These are phyloP conservation scores for Podila epicladia DNA, from an alignment of 192 early-diverging fungal genomes.

Conservation along the genomic window DNA sequence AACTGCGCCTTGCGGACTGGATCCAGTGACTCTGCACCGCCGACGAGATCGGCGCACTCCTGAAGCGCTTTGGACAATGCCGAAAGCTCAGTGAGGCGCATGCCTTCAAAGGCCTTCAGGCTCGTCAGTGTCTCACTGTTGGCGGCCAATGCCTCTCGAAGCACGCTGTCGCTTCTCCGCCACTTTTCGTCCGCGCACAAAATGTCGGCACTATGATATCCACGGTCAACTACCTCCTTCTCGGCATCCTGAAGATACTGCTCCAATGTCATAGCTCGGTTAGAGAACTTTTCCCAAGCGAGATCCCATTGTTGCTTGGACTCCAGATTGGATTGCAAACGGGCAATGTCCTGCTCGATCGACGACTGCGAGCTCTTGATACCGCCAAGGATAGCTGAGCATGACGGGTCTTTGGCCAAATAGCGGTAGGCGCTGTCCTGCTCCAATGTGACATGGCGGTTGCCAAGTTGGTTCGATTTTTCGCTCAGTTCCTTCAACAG, in stretches of 20 bases:
- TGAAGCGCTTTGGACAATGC: conserved; percentile 6
- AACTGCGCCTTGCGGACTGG: conserved; percentile 10
- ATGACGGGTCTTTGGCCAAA: conserved; percentile 26
- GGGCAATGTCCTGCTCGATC: conserved; percentile 19
- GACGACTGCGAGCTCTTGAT: conserved; percentile 19
- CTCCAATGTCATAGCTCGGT: conserved; percentile 14
- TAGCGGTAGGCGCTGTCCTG: conserved; percentile 21
- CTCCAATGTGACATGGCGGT: conserved; percentile 19
- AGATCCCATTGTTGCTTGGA: conserved; percentile 42
- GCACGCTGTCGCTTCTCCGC: conserved; percentile 3
- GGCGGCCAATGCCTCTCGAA: conserved; percentile 14
- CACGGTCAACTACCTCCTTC: conserved; percentile 10
- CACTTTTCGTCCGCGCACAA: conserved; percentile 22
- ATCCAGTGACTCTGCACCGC: conserved; percentile 19
- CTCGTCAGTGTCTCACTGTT: conserved; percentile 14
- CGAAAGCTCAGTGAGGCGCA: conserved; percentile 10
- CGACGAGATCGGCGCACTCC: conserved; percentile 11
- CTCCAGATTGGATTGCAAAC: conserved; percentile 27
- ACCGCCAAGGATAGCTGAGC: conserved; percentile 13
- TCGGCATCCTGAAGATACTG: conserved; percentile 23
- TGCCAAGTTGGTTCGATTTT: conserved; percentile 18
- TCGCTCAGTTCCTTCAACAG: conserved; percentile 13
- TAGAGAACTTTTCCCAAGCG: conserved; percentile 28
- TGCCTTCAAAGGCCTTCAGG: conserved; percentile 23
- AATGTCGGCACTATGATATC: conserved; percentile 1